Evolutionary conservation across 208 protist genomes (phyloP).

Genomic region (Tritrichomonas foetus): DNA sequence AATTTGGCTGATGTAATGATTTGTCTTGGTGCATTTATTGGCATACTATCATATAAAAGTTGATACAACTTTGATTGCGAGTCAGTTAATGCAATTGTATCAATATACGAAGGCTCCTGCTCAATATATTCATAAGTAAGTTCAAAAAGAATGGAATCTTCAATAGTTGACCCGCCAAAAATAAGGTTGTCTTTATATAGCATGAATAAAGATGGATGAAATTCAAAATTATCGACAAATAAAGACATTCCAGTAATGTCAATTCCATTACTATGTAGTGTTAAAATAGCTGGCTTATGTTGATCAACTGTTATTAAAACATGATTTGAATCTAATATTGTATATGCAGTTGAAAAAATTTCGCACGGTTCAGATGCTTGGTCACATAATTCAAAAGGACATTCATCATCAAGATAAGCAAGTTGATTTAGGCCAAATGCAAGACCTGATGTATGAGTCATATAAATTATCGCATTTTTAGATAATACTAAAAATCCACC

Average conservation of each 20-base stretch:
- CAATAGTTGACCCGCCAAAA: neutral
- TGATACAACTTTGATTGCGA: neutral
- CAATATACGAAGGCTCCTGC: neutral
- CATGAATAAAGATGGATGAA: neutral
- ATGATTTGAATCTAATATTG: neutral
- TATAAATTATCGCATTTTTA: constrained; percentile 27
- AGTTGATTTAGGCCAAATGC: neutral
- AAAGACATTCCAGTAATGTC: neutral
- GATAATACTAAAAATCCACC: neutral
- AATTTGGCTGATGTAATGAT: neutral
- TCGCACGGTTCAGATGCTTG: neutral
- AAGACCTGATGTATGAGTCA: neutral
- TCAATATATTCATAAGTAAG: neutral
- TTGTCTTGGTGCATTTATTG: neutral
- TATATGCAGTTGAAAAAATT: neutral
- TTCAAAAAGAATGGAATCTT: neutral
- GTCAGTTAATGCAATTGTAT: neutral
- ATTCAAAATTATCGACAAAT: neutral
- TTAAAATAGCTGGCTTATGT: neutral
- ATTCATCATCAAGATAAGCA: constrained; percentile 13
- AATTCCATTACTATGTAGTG: constrained; percentile 7
- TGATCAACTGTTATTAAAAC: constrained; percentile 25
- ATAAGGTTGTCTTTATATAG: neutral
- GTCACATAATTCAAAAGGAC: neutral
- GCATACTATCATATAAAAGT: neutral